phyloP scores from a whole-genome alignment of 768 basidiomycete species.

The Pleurotus cornucopiae region DNA sequence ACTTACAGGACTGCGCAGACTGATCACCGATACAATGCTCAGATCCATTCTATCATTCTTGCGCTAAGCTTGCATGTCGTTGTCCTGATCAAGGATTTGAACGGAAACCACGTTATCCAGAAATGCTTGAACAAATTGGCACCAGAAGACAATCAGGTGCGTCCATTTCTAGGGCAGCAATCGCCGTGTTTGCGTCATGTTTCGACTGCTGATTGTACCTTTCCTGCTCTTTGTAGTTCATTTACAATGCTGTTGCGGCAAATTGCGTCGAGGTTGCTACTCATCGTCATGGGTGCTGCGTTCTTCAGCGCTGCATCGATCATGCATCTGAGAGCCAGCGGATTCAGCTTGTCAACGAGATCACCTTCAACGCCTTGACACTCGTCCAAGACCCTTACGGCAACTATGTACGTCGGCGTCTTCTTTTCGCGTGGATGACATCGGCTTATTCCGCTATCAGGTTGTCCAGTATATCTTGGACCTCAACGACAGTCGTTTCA shows the following conservation, averaged over 20 bases:
- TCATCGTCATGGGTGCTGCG: slow-evolving; percentile 97
- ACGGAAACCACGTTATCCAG: slow-evolving; percentile 97
- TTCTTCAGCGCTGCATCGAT: slow-evolving; percentile 96
- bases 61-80: slow-evolving; percentile 98
- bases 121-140: slow-evolving; percentile 98
- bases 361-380: slow-evolving; percentile 96
- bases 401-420: slow-evolving; percentile 63
- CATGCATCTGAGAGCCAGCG: slow-evolving; percentile 96
- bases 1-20: slow-evolving; percentile 60
- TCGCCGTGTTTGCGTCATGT: background rate
- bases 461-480: slow-evolving; percentile 98
- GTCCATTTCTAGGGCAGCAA: slow-evolving; percentile 1
- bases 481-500: slow-evolving; percentile 97
- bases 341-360: slow-evolving; percentile 95
- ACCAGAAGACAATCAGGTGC: slow-evolving; percentile 96
- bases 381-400: slow-evolving; percentile 97
- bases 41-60: slow-evolving; percentile 96
- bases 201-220: background rate
- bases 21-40: slow-evolving; percentile 78
- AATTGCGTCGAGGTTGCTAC: slow-evolving; percentile 99
- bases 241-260: slow-evolving; percentile 98
- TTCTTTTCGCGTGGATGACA: background rate
- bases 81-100: slow-evolving; percentile 97
- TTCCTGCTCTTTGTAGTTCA: slow-evolving; percentile 56
- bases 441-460: slow-evolving; percentile 30